Percentiles rank a stretch among this genome's conserved stretches.
Conservation (phyloP, 495 filamentous ascomycete genomes). For the Neurospora sp. region DNA sequence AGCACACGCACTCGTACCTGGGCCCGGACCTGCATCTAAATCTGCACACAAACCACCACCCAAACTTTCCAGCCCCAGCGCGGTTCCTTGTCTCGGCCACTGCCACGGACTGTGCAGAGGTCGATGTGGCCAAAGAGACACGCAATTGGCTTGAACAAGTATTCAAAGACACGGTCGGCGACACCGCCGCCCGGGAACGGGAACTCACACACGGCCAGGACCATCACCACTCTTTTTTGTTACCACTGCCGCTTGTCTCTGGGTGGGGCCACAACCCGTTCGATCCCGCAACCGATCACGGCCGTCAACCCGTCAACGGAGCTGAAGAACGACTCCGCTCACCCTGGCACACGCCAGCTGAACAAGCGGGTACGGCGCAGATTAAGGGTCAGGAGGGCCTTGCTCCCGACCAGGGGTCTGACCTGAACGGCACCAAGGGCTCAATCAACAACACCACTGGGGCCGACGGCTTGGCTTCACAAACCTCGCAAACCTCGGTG, state of each 20-base stretch:
- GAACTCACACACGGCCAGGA: background rate
- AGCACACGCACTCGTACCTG: background rate
- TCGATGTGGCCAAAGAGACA: background rate
- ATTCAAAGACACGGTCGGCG: background rate
- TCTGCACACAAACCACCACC: background rate
- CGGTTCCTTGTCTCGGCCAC: background rate
- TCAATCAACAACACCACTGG: background rate
- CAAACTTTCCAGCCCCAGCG: background rate
- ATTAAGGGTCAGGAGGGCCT: background rate
- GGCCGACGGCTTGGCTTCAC: background rate
- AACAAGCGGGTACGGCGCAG: background rate
- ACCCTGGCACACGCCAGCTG: background rate
- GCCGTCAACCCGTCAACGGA: background rate
- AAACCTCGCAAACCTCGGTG: slow-evolving; percentile 7
- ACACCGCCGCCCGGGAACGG: background rate
- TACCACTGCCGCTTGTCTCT: background rate
- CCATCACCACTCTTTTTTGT: background rate
- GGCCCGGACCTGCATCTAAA: background rate
- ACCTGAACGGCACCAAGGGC: background rate
- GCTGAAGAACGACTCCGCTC: background rate
- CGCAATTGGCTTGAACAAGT: background rate
- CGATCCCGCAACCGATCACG: background rate
- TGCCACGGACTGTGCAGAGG: background rate
- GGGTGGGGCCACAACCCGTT: background rate
- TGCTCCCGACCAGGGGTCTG: background rate